These are phyloP conservation scores for Aegilops sharonensis DNA, from an alignment of 176 grass and related monocot genomes.

Conservation along the genomic window DNA sequence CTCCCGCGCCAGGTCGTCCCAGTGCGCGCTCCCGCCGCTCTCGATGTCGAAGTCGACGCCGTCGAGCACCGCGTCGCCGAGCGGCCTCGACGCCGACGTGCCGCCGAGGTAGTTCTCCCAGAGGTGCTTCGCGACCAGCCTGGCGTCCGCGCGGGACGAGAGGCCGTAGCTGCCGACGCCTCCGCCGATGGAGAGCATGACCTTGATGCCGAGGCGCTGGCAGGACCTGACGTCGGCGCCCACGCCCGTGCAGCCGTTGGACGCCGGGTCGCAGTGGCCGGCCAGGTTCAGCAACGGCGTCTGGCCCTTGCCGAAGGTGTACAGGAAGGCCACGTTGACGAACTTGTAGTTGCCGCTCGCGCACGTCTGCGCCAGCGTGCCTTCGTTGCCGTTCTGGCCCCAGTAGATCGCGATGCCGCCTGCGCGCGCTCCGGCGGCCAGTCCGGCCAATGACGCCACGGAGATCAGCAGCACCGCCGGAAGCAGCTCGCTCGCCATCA, in stretches of 20 bases:
- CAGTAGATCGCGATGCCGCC: slow-evolving; percentile 69
- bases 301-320: slow-evolving; percentile 73
- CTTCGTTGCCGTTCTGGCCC: slow-evolving; percentile 73
- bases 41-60: slow-evolving; percentile 87
- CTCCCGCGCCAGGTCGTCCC: slow-evolving; percentile 52
- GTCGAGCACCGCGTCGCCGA: slow-evolving; percentile 64
- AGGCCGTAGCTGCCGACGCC: slow-evolving; percentile 68
- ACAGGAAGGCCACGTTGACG: slow-evolving; percentile 72
- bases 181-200: slow-evolving; percentile 69
- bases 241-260: slow-evolving; percentile 47
- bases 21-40: slow-evolving; percentile 58
- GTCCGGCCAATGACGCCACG: not conserved
- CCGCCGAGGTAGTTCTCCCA: slow-evolving; percentile 78
- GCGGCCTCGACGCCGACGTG: slow-evolving; percentile 37
- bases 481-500: not conserved
- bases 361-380: slow-evolving; percentile 50
- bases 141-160: slow-evolving; percentile 40
- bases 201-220: slow-evolving; percentile 67
- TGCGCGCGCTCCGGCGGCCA: slow-evolving; percentile 7
- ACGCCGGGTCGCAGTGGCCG: slow-evolving; percentile 68
- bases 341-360: slow-evolving; percentile 52
- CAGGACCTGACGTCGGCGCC: slow-evolving; percentile 52
- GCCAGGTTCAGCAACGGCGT: slow-evolving; percentile 72
- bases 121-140: slow-evolving; percentile 46
- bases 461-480: not conserved